Percentiles rank a stretch among this genome's conserved stretches.
phyloP scores from a whole-genome alignment of 345 rosid species.

The Psidium guajava region DNA sequence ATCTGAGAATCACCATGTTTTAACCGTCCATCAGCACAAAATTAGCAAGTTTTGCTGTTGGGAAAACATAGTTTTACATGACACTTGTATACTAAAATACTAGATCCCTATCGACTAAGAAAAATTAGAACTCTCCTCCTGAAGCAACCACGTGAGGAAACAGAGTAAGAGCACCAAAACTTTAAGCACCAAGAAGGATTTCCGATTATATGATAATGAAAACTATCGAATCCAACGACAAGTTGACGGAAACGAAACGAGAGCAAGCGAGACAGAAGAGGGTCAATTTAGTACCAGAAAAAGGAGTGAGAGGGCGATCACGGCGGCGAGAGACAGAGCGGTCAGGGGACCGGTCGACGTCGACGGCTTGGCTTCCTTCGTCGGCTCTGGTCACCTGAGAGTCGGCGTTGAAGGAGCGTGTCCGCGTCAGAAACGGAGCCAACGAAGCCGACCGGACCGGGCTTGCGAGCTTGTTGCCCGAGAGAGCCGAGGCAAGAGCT shows the following conservation, averaged over 20 bases:
- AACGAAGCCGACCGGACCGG: background rate
- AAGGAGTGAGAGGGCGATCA: background rate
- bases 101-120: background rate
- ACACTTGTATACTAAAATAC: background rate
- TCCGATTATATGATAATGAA: background rate
- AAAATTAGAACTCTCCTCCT: background rate
- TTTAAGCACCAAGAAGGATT: background rate
- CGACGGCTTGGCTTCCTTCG: constrained; percentile 4
- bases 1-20: constrained; percentile 8
- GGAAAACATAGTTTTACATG: background rate
- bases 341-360: constrained; percentile 7
- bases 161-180: background rate
- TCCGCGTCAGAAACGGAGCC: background rate
- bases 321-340: constrained; percentile 1
- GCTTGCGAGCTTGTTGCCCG: background rate
- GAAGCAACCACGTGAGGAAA: background rate
- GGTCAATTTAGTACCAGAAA: constrained; percentile 4
- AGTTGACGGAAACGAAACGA: background rate
- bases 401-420: constrained; percentile 25
- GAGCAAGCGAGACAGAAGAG: background rate
- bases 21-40: background rate
- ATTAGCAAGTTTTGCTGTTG: background rate
- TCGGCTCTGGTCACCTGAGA: background rate
- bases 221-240: background rate
- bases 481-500: constrained; percentile 3